Base-by-base conservation (phyloP, 78 protist genomes). In the Chrysochromulina parva region DNA sequence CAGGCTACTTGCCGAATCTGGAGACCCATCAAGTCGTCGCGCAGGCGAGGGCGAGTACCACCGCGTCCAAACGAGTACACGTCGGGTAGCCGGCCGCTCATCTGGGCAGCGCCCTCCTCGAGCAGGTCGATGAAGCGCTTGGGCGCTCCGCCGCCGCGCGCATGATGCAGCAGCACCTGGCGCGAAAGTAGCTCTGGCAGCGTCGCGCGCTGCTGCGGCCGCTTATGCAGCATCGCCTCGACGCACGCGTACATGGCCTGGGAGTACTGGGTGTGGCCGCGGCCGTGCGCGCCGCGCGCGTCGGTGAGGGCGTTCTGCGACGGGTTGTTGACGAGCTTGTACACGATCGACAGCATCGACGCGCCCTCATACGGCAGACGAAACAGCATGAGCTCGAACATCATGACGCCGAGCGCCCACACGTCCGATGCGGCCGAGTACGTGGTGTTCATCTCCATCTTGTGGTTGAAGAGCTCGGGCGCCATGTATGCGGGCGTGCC, bases 401-500 rank as follows among this genome's bases (percentile, higher is more conserved):
- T 16, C 26, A 89, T 1, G 53, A 59, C 57, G 71, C 93, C 93
- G 53, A 91, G 69, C 67, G 93, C 78, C 93, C 93, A 91, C 50
- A 91, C 80, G 90, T 91, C 93, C n/a, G 62, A 20, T 14, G 91
- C 28, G 58, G 0, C 4, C n/a, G 91, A 54, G 91, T 93, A 92
- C 71, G 20, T 3, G 7, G 65, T 54, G 78, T 90, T 54, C 28
- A 93, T 28, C 88, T 95, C 53, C n/a, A 71, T 38, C 52, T 38
- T 5, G n/a, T 5, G 53, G 11, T 26, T 6, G 80, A 71, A 71
- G 52, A 71, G 80, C 80, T 71, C 80, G 7, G 95, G 95, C 59
- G 87, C 19, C 54, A 95, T 90, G 71, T 93, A 95, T 60, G 66
- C 76, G 20, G 96, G 97, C 38, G 97, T 94, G 11, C 97, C 97